Evolutionary conservation across 352 stramenopile species (phyloP).

Genomic region (Pseudoperonospora humuli): DNA sequence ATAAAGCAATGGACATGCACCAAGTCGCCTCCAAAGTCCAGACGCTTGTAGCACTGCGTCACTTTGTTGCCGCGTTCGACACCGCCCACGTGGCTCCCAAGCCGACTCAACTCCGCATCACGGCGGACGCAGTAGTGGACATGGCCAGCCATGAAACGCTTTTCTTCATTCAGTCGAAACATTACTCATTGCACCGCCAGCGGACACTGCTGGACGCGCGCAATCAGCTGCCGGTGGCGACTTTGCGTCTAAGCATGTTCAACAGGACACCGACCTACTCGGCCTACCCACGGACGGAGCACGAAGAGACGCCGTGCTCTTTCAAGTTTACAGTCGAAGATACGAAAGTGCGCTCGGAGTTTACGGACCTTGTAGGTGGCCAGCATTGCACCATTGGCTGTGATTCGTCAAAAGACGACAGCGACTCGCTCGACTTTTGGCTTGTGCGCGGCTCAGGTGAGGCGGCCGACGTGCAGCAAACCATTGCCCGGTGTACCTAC

Average conservation of each 20-base stretch:
- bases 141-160: slow-evolving; percentile 14
- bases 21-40: slow-evolving; percentile 25
- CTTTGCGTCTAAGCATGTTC: slow-evolving; percentile 27
- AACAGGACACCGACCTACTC: slow-evolving; percentile 29
- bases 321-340: slow-evolving; percentile 31
- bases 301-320: slow-evolving; percentile 27
- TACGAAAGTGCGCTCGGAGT: slow-evolving; percentile 23
- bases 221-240: slow-evolving; percentile 25
- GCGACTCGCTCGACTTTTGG: slow-evolving; percentile 26
- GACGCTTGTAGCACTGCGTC: slow-evolving; percentile 27
- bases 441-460: slow-evolving; percentile 25
- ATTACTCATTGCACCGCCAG: slow-evolving; percentile 28
- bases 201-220: slow-evolving; percentile 30
- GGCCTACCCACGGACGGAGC: slow-evolving; percentile 29
- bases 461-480: slow-evolving; percentile 23
- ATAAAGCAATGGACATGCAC: slow-evolving; percentile 24
- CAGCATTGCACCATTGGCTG: slow-evolving; percentile 27
- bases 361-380: slow-evolving; percentile 28
- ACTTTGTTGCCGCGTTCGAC: slow-evolving; percentile 35
- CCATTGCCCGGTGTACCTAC: slow-evolving; percentile 22
- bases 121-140: slow-evolving; percentile 16
- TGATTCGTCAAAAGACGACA: slow-evolving; percentile 13
- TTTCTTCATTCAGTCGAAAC: slow-evolving; percentile 25
- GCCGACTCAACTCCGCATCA: slow-evolving; percentile 19
- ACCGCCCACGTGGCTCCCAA: slow-evolving; percentile 20